Conservation (phyloP, 2,329 filamentous ascomycete species). For the Berkeleyomyces rouxiae region DNA sequence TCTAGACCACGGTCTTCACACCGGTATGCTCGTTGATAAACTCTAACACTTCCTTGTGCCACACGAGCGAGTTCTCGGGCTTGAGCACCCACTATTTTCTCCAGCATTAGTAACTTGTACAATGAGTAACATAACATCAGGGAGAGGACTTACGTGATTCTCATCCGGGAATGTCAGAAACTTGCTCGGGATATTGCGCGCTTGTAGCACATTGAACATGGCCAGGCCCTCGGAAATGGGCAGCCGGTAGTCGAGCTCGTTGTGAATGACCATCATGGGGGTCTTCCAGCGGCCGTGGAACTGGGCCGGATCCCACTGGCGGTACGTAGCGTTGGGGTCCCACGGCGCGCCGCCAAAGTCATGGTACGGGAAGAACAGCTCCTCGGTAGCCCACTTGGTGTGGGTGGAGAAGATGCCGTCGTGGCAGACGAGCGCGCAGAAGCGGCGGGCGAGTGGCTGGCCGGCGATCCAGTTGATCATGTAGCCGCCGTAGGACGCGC, state of each 20-base stretch:
- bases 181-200: conserved; percentile 55
- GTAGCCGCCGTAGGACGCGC: conserved; percentile 59
- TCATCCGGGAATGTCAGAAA: conserved; percentile 70
- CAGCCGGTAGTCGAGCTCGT: conserved; percentile 74
- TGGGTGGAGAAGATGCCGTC: conserved; percentile 68
- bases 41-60: conserved; percentile 71
- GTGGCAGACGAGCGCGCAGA: conserved; percentile 78
- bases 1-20: conserved; percentile 17
- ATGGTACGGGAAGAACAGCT: conserved; percentile 54
- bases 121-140: background rate
- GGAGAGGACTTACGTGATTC: conserved; percentile 31
- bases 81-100: conserved; percentile 59
- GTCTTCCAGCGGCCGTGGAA: conserved; percentile 60
- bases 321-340: conserved; percentile 46
- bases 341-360: conserved; percentile 47
- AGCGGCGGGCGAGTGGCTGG: conserved; percentile 61
- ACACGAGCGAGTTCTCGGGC: conserved; percentile 76
- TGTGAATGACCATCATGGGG: conserved; percentile 74
- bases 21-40: conserved; percentile 54
- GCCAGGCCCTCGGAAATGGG: conserved; percentile 71
- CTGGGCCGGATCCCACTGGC: conserved; percentile 52
- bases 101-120: background rate
- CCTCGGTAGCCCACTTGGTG: conserved; percentile 47
- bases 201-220: conserved; percentile 74
- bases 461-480: conserved; percentile 91